A percentile compares a stretch with the other conserved stretches of the same genome.
Conservation (phyloP, 306 rosid genomes). For the Malus sieversii region DNA sequence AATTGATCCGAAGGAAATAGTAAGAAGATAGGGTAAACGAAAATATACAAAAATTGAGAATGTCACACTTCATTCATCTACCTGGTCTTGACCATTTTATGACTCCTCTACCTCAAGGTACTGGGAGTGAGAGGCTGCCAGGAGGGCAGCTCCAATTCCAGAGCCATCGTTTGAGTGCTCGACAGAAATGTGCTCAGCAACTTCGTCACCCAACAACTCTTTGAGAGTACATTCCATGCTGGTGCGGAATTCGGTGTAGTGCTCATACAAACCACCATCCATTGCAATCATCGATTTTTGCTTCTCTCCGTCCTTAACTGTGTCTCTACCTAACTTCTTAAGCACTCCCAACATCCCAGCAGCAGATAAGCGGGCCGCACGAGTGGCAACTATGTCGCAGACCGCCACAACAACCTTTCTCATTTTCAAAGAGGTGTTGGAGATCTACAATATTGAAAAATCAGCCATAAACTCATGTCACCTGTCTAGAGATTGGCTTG, state of each 20-base stretch:
- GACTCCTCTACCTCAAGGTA: conserved; percentile 55
- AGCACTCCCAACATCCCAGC: conserved; percentile 78
- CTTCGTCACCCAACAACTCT: conserved; percentile 75
- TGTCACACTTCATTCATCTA: conserved; percentile 24
- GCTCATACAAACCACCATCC: conserved; percentile 94
- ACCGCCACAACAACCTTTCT: conserved; percentile 54
- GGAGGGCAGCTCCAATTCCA: conserved; percentile 88
- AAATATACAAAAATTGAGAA: conserved; percentile 28
- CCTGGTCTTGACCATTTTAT: conserved; percentile 24
- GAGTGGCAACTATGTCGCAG: conserved; percentile 71
- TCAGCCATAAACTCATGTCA: background rate
- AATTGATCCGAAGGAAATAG: conserved; percentile 7
- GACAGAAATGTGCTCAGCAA: conserved; percentile 41
- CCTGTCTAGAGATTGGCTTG: background rate
- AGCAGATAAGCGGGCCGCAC: conserved; percentile 85
- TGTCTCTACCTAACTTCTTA: conserved; percentile 84
- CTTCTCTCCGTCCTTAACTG: conserved; percentile 49
- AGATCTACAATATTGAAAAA: conserved; percentile 33
- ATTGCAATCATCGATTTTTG: conserved; percentile 72
- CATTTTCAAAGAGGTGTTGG: conserved; percentile 60
- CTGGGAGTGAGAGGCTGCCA: conserved; percentile 94
- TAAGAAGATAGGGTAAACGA: conserved; percentile 1
- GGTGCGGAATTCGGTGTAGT: conserved; percentile 61
- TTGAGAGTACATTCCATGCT: conserved; percentile 68
- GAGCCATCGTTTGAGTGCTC: conserved; percentile 86